Conservation (phyloP, 2,329 filamentous ascomycete genomes). For the Aureobasidium leucospermi region DNA sequence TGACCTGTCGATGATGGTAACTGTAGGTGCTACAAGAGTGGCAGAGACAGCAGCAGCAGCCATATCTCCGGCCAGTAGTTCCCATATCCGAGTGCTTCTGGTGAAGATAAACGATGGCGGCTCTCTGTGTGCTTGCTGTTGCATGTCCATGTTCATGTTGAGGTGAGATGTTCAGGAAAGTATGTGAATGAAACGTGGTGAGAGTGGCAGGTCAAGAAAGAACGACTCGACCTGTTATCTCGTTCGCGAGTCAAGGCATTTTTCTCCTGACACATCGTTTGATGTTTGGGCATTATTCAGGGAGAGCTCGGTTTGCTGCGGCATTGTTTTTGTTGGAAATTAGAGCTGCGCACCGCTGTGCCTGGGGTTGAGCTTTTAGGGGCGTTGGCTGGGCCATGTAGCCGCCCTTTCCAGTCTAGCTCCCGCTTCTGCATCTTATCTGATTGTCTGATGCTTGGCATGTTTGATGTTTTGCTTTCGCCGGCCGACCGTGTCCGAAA, state of each 20-base stretch:
- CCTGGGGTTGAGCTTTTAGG: background rate
- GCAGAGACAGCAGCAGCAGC: conserved; percentile 23
- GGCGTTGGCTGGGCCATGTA: background rate
- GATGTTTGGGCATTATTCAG: background rate
- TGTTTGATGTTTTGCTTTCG: too few relatives aligned
- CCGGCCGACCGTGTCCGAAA: background rate
- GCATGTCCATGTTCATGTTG: background rate
- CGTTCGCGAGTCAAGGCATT: conserved; percentile 3
- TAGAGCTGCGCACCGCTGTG: conserved; percentile 3
- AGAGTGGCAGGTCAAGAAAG: background rate
- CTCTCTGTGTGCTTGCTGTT: conserved; percentile 3
- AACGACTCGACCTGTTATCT: background rate
- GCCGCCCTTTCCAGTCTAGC: background rate
- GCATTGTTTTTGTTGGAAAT: conserved; percentile 13
- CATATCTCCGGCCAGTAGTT: conserved; percentile 22
- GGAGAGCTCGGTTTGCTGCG: conserved; percentile 3
- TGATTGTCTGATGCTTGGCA: background rate
- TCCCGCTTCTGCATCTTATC: background rate
- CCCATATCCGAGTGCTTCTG: conserved; percentile 8
- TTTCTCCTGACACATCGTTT: conserved; percentile 3
- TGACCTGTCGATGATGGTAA: conserved; percentile 26
- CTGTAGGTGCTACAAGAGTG: conserved; percentile 22
- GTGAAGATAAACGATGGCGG: conserved; percentile 7
- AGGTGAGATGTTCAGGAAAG: background rate
- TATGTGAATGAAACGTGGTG: background rate